Evolutionary conservation across 2,329 filamentous ascomycete species (phyloP).

Genomic region (Neoascochyta sp.): DNA sequence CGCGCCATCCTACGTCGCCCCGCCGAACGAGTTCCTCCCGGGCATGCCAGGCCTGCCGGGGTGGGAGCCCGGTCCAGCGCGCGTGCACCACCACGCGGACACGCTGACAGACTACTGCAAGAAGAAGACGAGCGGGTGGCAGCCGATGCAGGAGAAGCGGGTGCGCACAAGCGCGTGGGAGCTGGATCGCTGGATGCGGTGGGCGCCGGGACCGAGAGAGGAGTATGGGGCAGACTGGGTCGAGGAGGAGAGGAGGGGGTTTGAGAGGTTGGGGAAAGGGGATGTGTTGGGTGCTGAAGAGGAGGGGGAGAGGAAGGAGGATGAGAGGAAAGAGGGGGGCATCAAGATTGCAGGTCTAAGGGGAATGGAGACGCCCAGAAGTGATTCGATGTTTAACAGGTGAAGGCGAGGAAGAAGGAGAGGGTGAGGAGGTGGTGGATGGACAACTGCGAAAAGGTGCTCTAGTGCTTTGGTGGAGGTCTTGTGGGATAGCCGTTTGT

Average conservation of each 20-base stretch:
- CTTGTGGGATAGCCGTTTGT: too few species aligned
- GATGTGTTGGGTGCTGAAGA: background rate
- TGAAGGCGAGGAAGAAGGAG: conserved; percentile 1
- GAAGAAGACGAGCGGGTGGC: background rate
- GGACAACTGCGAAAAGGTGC: too few species aligned
- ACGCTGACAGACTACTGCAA: conserved; percentile 1
- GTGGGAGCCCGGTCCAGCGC: background rate
- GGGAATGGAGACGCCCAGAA: background rate
- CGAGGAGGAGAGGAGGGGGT: background rate
- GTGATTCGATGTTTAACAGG: too few species aligned
- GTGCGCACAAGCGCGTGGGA: background rate
- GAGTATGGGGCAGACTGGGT: conserved; percentile 1
- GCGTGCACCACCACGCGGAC: background rate
- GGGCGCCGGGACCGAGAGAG: too few species aligned
- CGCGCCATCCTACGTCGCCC: too few species aligned
- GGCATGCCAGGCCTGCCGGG: too few species aligned
- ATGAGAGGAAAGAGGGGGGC: conserved; percentile 2
- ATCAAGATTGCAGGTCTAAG: too few species aligned
- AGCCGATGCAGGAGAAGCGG: background rate
- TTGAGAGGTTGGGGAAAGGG: background rate
- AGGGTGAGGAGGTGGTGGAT: background rate
- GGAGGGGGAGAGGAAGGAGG: background rate
- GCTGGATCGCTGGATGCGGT: too few species aligned
- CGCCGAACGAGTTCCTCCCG: too few species aligned
- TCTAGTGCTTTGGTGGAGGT: too few species aligned